Evolutionary conservation across 148 eudicot species (phyloP).

Genomic region (Beta vulgaris): DNA sequence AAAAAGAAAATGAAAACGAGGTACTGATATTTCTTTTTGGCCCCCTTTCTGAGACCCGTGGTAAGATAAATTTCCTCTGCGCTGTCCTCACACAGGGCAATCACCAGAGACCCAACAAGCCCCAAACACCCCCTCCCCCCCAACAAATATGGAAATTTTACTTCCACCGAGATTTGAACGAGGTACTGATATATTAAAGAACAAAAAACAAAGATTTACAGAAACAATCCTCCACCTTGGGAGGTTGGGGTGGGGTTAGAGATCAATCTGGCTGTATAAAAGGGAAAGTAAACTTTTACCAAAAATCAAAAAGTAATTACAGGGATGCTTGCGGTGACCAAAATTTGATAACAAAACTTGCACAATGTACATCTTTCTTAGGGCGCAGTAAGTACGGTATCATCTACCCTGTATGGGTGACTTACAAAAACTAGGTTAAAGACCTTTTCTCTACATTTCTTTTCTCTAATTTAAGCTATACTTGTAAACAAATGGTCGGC

Average conservation of each 20-base stretch:
- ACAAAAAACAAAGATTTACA: background rate
- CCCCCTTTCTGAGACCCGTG: no score
- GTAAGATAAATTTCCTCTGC: no score
- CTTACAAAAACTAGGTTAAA: slow-evolving; percentile 18
- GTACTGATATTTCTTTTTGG: no score
- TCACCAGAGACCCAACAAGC: no score
- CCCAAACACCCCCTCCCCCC: no score
- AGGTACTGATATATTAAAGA: no score
- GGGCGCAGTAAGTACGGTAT: slow-evolving; percentile 21
- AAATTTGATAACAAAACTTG: slow-evolving; percentile 52
- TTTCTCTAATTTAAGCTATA: slow-evolving; percentile 37
- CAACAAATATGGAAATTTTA: no score
- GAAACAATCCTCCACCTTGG: background rate
- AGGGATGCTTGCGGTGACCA: slow-evolving; percentile 19
- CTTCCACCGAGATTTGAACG: no score
- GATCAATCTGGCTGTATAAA: background rate
- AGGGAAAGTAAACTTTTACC: slow-evolving; percentile 9
- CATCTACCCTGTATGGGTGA: slow-evolving; percentile 19
- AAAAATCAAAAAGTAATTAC: slow-evolving; percentile 19
- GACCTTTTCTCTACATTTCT: slow-evolving; percentile 30
- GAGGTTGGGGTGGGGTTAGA: background rate
- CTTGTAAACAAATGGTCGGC: slow-evolving; percentile 35
- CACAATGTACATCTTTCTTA: slow-evolving; percentile 51
- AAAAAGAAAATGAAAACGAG: no score
- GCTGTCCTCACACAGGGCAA: no score